phyloP scores from a whole-genome alignment of 2,329 filamentous ascomycete species.

The Xylariales sp. region DNA sequence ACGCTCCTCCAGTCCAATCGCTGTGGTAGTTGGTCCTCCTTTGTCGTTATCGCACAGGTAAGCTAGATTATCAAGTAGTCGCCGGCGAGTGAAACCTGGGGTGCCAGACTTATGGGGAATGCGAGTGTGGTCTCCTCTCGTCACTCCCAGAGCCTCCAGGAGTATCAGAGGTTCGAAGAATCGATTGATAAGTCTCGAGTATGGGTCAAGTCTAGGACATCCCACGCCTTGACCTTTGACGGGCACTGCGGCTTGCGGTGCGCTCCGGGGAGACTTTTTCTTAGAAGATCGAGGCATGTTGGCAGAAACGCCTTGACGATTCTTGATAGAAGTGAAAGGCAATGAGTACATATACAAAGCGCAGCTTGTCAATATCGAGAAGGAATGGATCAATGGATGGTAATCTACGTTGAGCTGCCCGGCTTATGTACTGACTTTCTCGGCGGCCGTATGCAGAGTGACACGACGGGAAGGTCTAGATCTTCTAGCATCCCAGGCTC shows the following conservation, averaged over 20 bases:
- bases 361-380: neutral
- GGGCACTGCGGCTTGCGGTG: neutral
- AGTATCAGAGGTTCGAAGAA: slow-evolving; percentile 36
- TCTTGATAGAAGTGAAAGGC: neutral
- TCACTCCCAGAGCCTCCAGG: slow-evolving; percentile 26
- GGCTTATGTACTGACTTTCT: too few species aligned
- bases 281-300: neutral
- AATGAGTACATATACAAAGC: neutral
- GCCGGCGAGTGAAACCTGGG: slow-evolving; percentile 12
- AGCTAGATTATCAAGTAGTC: slow-evolving; percentile 35
- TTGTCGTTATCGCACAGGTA: slow-evolving; percentile 43
- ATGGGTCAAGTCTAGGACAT: neutral
- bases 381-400: too few species aligned
- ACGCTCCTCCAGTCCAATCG: slow-evolving; percentile 36
- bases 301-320: too few species aligned
- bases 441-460: too few species aligned
- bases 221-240: neutral
- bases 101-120: neutral
- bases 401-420: too few species aligned
- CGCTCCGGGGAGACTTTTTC: neutral
- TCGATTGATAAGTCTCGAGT: slow-evolving; percentile 13
- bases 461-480: too few species aligned
- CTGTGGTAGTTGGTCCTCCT: slow-evolving; percentile 39
- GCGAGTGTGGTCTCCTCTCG: slow-evolving; percentile 23
- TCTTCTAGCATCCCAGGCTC: too few species aligned